A percentile compares a stretch with the other conserved stretches of the same genome.
phyloP scores from a whole-genome alignment of 768 basidiomycete genomes.

The Nidularia sp. region DNA sequence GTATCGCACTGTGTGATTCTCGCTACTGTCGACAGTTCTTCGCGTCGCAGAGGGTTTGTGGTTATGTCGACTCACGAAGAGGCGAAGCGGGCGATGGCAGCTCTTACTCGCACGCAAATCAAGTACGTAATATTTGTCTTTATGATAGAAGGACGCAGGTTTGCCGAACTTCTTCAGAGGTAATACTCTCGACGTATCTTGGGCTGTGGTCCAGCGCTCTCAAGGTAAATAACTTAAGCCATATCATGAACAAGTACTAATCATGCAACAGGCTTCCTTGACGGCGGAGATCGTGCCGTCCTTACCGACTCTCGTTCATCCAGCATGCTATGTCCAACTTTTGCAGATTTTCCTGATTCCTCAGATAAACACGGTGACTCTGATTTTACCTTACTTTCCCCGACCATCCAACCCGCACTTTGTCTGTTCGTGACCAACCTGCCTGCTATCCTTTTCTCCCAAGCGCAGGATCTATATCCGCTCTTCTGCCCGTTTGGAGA shows the following conservation, averaged over 20 bases:
- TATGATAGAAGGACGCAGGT: neutral
- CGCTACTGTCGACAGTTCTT: constrained; percentile 80
- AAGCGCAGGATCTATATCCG: constrained; percentile 65
- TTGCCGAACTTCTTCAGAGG: constrained; percentile 38
- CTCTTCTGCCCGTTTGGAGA: constrained; percentile 70
- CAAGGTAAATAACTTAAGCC: constrained; percentile 43
- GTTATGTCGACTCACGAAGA: constrained; percentile 76
- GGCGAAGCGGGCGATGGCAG: constrained; percentile 64
- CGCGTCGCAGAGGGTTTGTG: constrained; percentile 77
- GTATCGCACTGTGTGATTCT: constrained; percentile 78
- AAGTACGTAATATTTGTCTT: constrained; percentile 38
- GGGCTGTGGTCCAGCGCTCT: constrained; percentile 86
- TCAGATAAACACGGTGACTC: constrained; percentile 6
- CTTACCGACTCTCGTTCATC: constrained; percentile 47
- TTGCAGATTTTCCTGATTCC: too few species aligned
- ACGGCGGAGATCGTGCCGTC: constrained; percentile 75
- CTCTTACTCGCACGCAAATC: constrained; percentile 63
- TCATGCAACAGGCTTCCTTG: constrained; percentile 58
- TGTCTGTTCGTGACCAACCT: constrained; percentile 62
- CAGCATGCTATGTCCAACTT: constrained; percentile 1
- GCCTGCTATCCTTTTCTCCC: constrained; percentile 63
- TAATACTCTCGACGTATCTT: constrained; percentile 75
- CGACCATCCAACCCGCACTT: constrained; percentile 37
- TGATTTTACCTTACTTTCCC: constrained; percentile 23
- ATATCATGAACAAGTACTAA: neutral